Evolutionary conservation across 164 flowering plant genomes (phyloP), one percentile per base, ranked within the genome.

Genomic region (Amborella trichopoda): DNA sequence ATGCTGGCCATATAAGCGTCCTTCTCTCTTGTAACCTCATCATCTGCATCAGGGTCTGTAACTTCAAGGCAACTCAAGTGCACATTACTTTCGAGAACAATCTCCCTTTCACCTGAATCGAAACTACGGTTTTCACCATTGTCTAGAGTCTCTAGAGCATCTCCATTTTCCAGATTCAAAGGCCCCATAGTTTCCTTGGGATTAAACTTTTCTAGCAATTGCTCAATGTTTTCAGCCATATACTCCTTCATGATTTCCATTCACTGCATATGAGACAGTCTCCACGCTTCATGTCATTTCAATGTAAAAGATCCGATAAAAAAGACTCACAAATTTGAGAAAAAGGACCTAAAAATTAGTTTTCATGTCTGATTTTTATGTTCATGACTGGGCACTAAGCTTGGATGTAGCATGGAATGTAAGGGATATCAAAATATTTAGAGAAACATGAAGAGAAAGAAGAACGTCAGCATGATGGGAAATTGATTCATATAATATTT

Each of bases 1-100:
- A 93, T 89, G 48, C 91, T 58, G 21, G 99, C 99, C 94, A 93
- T 93, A 50, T 70, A 65, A 24, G 96, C 99, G 8, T 93, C 99
- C 69, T 77, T 70, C 26, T 88, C 99, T 1, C 99, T 96, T 2
- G 96, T 93, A 13, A 70, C 54, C 40, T 88, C 96, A 40, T 93
- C 96, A 43, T 93, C 78, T 1, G 70, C 75, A 1, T 82, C 95
- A 1, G 96, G 99, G 57, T 93, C 99, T 32, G 80, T 83, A 13
- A 93, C 75, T 32, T 65, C 81, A 8, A 76, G 65, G 60, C 81
- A 78, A 52, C 67, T 37, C n/a, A 89, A 78, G 49, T 85, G 96
- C 38, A 93, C 71, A 65, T 87, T 88, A 68, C 71, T 63, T n/a
- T 96, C 99, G 4, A 93, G 63, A 48, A 88, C 91, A 18, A 88